These are phyloP conservation scores for Penicillium canariense DNA, from an alignment of 495 filamentous ascomycete genomes.

Conservation along the genomic window DNA sequence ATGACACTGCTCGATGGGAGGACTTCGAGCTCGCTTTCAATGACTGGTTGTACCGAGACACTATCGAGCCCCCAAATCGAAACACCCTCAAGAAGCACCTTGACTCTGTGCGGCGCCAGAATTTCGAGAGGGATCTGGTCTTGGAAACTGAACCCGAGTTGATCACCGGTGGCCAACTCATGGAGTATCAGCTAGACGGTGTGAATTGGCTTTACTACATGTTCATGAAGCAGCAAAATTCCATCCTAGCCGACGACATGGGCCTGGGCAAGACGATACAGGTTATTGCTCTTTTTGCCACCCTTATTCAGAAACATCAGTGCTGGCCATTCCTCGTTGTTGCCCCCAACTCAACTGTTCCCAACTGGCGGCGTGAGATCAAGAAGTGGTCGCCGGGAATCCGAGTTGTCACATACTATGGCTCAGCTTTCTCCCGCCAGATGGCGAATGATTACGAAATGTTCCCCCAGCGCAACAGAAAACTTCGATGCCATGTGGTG, in stretches of 20 bases:
- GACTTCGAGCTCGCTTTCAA: slow-evolving; percentile 80
- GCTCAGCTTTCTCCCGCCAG: slow-evolving; percentile 64
- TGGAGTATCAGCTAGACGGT: slow-evolving; percentile 92
- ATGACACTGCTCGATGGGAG: slow-evolving; percentile 66
- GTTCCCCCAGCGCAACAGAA: slow-evolving; percentile 59
- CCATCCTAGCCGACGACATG: slow-evolving; percentile 99
- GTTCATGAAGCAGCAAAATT: slow-evolving; percentile 75
- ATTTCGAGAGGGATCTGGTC: slow-evolving; percentile 65
- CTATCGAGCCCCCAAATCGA: slow-evolving; percentile 57
- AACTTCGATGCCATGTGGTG: slow-evolving; percentile 82
- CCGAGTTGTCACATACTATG: slow-evolving; percentile 88
- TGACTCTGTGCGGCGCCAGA: slow-evolving; percentile 54
- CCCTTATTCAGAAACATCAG: slow-evolving; percentile 72
- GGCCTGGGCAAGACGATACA: slow-evolving; percentile 98
- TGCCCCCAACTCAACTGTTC: slow-evolving; percentile 89
- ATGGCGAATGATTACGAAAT: slow-evolving; percentile 77
- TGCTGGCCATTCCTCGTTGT: slow-evolving; percentile 94
- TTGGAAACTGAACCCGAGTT: slow-evolving; percentile 70
- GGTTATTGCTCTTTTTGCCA: slow-evolving; percentile 77
- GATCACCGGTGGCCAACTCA: slow-evolving; percentile 75
- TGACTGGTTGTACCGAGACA: slow-evolving; percentile 75
- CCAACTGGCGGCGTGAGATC: slow-evolving; percentile 97
- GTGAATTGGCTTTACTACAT: slow-evolving; percentile 97
- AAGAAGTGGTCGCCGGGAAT: slow-evolving; percentile 87
- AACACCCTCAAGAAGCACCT: slow-evolving; percentile 59